phyloP scores from a whole-genome alignment of 208 protist genomes.

The Crithidia sp. region DNA sequence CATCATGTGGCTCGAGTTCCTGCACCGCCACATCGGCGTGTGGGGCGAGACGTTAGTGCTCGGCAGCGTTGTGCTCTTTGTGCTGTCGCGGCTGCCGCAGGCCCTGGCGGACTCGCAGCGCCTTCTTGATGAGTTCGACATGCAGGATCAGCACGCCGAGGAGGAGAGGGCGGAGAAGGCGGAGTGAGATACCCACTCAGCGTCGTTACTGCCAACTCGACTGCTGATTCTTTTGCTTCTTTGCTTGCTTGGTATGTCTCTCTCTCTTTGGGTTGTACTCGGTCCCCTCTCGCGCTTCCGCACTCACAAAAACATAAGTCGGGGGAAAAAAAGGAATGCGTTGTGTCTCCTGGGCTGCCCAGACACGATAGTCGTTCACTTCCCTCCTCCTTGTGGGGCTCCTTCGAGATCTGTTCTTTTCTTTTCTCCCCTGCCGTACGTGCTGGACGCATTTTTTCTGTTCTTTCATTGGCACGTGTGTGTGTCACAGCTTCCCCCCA shows the following conservation, averaged over 20 bases:
- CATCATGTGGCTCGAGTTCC: constrained; percentile 82
- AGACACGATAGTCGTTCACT: neutral
- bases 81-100: constrained; percentile 68
- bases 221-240: neutral
- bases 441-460: neutral
- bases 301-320: too few relatives aligned
- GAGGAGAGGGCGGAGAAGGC: constrained; percentile 17
- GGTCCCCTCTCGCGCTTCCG: too few relatives aligned
- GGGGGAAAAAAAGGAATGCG: too few relatives aligned
- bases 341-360: too few relatives aligned
- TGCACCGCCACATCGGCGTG: constrained; percentile 72
- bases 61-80: constrained; percentile 44
- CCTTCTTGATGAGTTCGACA: constrained; percentile 77
- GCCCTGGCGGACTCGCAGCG: constrained; percentile 62
- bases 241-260: too few relatives aligned
- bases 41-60: constrained; percentile 82
- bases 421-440: too few relatives aligned
- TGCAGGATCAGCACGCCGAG: constrained; percentile 42
- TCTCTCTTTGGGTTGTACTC: too few relatives aligned
- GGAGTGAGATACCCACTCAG: neutral
- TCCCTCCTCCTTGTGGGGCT: neutral
- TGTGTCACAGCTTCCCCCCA: too few relatives aligned
- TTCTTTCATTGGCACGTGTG: neutral
- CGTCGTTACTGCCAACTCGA: neutral
- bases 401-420: too few relatives aligned